Conservation (phyloP, 345 rosid species). For the Gossypium arboreum region DNA sequence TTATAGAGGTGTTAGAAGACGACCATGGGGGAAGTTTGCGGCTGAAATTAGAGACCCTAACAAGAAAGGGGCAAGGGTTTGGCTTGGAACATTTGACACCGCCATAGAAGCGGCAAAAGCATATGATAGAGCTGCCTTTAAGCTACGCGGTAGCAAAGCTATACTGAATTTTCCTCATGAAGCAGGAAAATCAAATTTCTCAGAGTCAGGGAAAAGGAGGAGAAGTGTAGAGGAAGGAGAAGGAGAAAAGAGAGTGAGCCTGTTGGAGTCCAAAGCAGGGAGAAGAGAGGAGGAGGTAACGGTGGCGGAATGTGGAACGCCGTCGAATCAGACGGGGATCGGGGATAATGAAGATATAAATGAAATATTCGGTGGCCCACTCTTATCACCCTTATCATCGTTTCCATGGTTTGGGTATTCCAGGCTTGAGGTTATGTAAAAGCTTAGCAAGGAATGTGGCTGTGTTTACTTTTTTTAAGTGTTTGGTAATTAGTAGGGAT, state of each 20-base stretch:
- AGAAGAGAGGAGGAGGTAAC: conserved; percentile 25
- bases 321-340: conserved; percentile 79
- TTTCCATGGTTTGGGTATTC: conserved; percentile 39
- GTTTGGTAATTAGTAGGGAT: too few species aligned
- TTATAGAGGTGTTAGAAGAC: conserved; percentile 76
- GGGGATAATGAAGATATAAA: conserved; percentile 62
- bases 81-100: conserved; percentile 90
- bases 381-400: conserved; percentile 78
- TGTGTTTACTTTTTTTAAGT: background rate
- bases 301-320: conserved; percentile 44
- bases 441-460: background rate
- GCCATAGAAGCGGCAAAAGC: conserved; percentile 87
- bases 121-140: conserved; percentile 80
- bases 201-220: conserved; percentile 37
- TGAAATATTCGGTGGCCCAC: conserved; percentile 67
- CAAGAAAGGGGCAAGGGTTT: conserved; percentile 71
- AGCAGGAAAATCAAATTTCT: conserved; percentile 27
- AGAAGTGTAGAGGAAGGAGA: conserved; percentile 26
- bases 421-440: conserved; percentile 37
- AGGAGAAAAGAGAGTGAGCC: conserved; percentile 7
- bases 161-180: conserved; percentile 91
- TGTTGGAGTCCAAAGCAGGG: conserved; percentile 3
- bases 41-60: conserved; percentile 93
- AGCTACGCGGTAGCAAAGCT: conserved; percentile 85
- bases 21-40: conserved; percentile 91